A percentile compares a stretch with the other conserved stretches of the same genome.
Conservation (phyloP, 2,329 filamentous ascomycete genomes). For the Exophiala phaeomuriformis region DNA sequence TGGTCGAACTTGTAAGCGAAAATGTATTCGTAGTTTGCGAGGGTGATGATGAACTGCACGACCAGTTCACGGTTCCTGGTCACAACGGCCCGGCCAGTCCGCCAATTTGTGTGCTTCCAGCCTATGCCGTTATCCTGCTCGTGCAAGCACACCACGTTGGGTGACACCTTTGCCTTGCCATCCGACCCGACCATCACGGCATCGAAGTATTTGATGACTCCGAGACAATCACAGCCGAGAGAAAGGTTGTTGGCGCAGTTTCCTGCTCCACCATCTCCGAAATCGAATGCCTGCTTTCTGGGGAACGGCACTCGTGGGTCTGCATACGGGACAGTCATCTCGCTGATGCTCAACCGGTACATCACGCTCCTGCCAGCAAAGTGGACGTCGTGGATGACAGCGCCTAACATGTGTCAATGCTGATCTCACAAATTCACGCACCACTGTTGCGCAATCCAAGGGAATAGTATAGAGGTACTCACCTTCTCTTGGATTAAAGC, state of each 20-base stretch:
- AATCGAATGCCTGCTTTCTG: slow-evolving; percentile 64
- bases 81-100: slow-evolving; percentile 56
- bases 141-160: slow-evolving; percentile 60
- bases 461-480: not conserved
- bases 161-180: not conserved
- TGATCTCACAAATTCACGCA: too few species aligned
- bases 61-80: slow-evolving; percentile 59
- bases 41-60: slow-evolving; percentile 61
- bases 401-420: not conserved
- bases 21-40: slow-evolving; percentile 66
- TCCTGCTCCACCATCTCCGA: slow-evolving; percentile 62
- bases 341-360: slow-evolving; percentile 59
- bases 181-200: not conserved
- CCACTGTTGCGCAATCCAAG: too few species aligned
- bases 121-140: slow-evolving; percentile 63
- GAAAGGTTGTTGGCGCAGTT: slow-evolving; percentile 60
- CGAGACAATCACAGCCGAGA: slow-evolving; percentile 62
- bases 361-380: slow-evolving; percentile 60
- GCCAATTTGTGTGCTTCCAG: slow-evolving; percentile 66
- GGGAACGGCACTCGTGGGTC: slow-evolving; percentile 60
- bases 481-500: slow-evolving; percentile 63
- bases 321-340: slow-evolving; percentile 64
- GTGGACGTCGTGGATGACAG: slow-evolving; percentile 55
- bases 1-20: slow-evolving; percentile 65
- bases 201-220: slow-evolving; percentile 48